Conservation (phyloP, 805 yeast genomes). For the Saturnispora serradocipensis region DNA sequence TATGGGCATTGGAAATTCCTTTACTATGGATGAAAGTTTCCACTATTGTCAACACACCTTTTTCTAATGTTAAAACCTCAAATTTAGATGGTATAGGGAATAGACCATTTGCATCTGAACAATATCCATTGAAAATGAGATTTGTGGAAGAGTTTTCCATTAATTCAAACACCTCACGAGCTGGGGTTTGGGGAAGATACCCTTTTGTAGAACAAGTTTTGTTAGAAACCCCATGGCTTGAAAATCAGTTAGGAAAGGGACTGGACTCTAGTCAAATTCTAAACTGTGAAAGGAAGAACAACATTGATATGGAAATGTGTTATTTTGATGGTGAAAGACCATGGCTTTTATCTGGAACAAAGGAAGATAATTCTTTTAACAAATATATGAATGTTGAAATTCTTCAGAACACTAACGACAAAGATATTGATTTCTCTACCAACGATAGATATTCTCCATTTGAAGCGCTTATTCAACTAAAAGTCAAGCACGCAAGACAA, state of each 20-base stretch:
- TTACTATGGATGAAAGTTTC: slow-evolving; percentile 50
- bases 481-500: slow-evolving; percentile 51
- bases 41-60: neutral
- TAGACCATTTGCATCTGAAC: slow-evolving; percentile 26
- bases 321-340: slow-evolving; percentile 42
- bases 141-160: slow-evolving; percentile 56
- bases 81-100: slow-evolving; percentile 2
- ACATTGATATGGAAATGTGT: slow-evolving; percentile 44
- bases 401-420: slow-evolving; percentile 36
- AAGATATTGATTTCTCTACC: neutral
- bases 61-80: neutral
- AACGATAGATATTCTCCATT: slow-evolving; percentile 48
- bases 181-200: slow-evolving; percentile 33
- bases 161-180: slow-evolving; percentile 14
- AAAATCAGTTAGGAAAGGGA: neutral
- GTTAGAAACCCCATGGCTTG: slow-evolving; percentile 53
- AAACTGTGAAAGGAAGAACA: slow-evolving; percentile 28
- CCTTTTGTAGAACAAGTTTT: slow-evolving; percentile 41
- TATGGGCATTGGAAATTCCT: slow-evolving; percentile 45
- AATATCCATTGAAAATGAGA: slow-evolving; percentile 62
- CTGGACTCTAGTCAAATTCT: neutral
- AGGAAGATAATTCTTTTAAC: slow-evolving; percentile 26
- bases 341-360: slow-evolving; percentile 33
- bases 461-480: slow-evolving; percentile 51
- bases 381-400: slow-evolving; percentile 45